Evolutionary conservation across 805 yeast genomes (phyloP), one percentile per base, ranked within the genome.

Genomic region (Wickerhamiella cacticola): DNA sequence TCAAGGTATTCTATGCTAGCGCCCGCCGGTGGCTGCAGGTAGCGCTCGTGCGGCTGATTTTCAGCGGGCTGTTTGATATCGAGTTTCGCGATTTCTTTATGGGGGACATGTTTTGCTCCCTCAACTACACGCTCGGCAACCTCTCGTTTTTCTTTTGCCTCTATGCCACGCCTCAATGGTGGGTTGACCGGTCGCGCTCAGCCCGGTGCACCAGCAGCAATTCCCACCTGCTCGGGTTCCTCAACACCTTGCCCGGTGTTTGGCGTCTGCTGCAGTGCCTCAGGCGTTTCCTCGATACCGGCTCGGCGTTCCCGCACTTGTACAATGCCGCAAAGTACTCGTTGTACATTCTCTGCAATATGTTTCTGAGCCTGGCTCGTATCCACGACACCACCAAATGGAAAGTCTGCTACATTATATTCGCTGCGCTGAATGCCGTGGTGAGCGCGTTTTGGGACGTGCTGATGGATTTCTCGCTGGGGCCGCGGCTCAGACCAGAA

Each of bases 281-380:
- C 28, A 70, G 98, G 56, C 94, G 98, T 73, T 92, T 73, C 61
- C 76, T 79, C 23, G 98, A 92, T 60, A 82, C 96, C 0, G 89
- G 94, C 2, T 96, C 88, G 58, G 81, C 88, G 83, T 92, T 92
- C 60, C 98, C 98, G 0, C 98, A 92, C 70, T 65, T 89, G 50
- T 89, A 95, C 4, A 92, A 92, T 58, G 85, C 85, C 71, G 57
- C 70, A 28, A 92, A 92, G 63, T 92, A 89, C 61, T 57, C 73
- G 0, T 65, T 80, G 31, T 74, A 88, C 1, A 72, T 82, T 2
- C 56, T 75, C 19, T 86, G 84, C 63, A 80, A 83, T 63, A 75
- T 78, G 57, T 68, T 80, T 6, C 69, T 92, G 56, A 82, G 95
- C 65, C 65, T 81, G 18, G 88, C 85, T 62, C 75, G 97, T 53